phyloP scores from a whole-genome alignment of 352 stramenopile species.

The Globisporangium nodosum region DNA sequence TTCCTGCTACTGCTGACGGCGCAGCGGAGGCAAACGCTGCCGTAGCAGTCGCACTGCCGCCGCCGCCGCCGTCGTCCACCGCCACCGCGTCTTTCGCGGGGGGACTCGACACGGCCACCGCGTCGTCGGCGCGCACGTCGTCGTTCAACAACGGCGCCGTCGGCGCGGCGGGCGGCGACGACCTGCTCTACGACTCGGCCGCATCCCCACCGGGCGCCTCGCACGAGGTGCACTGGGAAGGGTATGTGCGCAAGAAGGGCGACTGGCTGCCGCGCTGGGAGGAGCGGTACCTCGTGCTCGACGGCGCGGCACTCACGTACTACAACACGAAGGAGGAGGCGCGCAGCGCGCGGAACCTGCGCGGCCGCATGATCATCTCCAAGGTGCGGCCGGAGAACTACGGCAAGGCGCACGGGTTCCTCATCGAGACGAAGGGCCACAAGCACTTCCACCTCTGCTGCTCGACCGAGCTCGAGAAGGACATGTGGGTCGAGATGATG shows the following conservation, averaged over 20 bases:
- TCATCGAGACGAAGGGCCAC: conserved; percentile 84
- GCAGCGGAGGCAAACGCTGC: too few species aligned
- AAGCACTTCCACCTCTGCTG: conserved; percentile 88
- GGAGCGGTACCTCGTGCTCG: conserved; percentile 83
- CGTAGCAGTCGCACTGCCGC: neutral
- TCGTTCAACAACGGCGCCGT: conserved; percentile 11
- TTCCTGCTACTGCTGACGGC: too few species aligned
- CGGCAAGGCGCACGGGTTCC: conserved; percentile 82
- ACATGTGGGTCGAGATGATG: conserved; percentile 92
- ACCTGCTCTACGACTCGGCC: conserved; percentile 26
- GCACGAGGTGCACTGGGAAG: conserved; percentile 85
- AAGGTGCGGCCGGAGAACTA: conserved; percentile 84
- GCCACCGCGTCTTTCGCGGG: neutral
- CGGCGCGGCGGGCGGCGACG: conserved; percentile 3
- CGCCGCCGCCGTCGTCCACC: neutral
- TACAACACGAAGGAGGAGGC: conserved; percentile 88
- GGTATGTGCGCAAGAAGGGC: conserved; percentile 87
- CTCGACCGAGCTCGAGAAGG: conserved; percentile 82
- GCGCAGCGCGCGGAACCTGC: conserved; percentile 70
- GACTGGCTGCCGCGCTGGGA: conserved; percentile 90
- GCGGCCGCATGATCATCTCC: conserved; percentile 75
- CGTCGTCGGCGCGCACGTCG: conserved; percentile 11
- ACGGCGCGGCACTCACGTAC: conserved; percentile 77
- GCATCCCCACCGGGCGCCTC: conserved; percentile 31
- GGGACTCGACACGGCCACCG: conserved; percentile 2